Conservation (phyloP, 75 land plant species). For the Ceratopteris richardii region DNA sequence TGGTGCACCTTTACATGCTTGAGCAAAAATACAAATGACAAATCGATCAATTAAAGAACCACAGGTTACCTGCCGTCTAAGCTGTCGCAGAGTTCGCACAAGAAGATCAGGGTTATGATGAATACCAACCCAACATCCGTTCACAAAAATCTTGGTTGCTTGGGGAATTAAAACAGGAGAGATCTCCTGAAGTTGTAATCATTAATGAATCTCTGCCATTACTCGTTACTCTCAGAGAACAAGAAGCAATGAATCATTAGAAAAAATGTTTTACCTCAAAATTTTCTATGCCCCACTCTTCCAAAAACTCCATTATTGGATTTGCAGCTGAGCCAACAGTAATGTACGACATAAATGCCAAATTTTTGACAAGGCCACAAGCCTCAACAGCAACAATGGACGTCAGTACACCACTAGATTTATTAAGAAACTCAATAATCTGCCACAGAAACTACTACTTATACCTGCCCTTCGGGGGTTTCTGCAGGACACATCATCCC, state of each 20-base stretch:
- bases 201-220: no score
- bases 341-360: constrained; percentile 98
- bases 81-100: constrained; percentile 73
- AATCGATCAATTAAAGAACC: no score
- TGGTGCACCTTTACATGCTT: not conserved
- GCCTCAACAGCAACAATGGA: constrained; percentile 39
- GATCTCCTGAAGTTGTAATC: constrained; percentile 56
- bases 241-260: not conserved
- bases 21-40: no score
- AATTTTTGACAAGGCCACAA: constrained; percentile 96
- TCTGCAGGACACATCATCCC: constrained; percentile 99
- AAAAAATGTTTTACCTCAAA: constrained; percentile 58
- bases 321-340: constrained; percentile 98
- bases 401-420: no score
- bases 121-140: constrained; percentile 99
- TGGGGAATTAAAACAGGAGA: constrained; percentile 97
- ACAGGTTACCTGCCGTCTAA: constrained; percentile 69
- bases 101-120: constrained; percentile 95
- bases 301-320: constrained; percentile 94
- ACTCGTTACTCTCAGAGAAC: not conserved
- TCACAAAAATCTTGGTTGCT: constrained; percentile 96
- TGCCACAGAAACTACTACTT: no score
- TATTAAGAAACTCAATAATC: not conserved
- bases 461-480: constrained; percentile 98
- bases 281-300: constrained; percentile 98